Conservation (phyloP, 257 asterid genomes). For the Linaria vulgaris region DNA sequence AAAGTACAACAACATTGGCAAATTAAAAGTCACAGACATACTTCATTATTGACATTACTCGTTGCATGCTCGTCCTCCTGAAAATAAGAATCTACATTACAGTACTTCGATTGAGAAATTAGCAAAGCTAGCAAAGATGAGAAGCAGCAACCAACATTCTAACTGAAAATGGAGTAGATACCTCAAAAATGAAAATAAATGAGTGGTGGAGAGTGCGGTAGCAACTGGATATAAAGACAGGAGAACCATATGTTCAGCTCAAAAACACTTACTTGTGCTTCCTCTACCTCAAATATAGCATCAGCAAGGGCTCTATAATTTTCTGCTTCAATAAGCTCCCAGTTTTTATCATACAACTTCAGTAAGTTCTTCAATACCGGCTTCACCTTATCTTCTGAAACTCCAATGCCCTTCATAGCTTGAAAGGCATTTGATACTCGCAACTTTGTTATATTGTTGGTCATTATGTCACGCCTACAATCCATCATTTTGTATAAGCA, state of each 20-base stretch:
- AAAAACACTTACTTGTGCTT: slow-evolving; percentile 50
- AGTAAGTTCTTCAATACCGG: slow-evolving; percentile 73
- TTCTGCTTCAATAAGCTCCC: slow-evolving; percentile 86
- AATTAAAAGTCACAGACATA: slow-evolving; percentile 17
- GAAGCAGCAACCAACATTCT: slow-evolving; percentile 1
- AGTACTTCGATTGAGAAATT: slow-evolving; percentile 20
- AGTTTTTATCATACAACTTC: slow-evolving; percentile 64
- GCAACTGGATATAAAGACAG: slow-evolving; percentile 5
- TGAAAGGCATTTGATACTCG: slow-evolving; percentile 56
- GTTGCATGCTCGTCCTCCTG: slow-evolving; percentile 29
- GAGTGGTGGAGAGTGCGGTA: background rate
- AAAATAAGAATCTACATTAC: slow-evolving; percentile 24
- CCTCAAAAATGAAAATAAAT: background rate
- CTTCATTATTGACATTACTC: slow-evolving; percentile 31
- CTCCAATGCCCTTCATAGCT: slow-evolving; percentile 79
- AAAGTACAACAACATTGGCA: slow-evolving; percentile 9
- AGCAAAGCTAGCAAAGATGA: slow-evolving; percentile 4
- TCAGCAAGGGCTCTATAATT: slow-evolving; percentile 82
- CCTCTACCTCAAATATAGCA: slow-evolving; percentile 77
- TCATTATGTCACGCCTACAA: slow-evolving; percentile 30
- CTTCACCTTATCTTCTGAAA: slow-evolving; percentile 62
- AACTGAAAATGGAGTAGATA: background rate
- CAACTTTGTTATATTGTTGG: slow-evolving; percentile 13
- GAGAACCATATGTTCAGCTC: slow-evolving; percentile 16
- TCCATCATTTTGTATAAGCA: slow-evolving; percentile 25